Base-by-base conservation (phyloP, 75 land plant species). In the Pinus tabuliformis region DNA sequence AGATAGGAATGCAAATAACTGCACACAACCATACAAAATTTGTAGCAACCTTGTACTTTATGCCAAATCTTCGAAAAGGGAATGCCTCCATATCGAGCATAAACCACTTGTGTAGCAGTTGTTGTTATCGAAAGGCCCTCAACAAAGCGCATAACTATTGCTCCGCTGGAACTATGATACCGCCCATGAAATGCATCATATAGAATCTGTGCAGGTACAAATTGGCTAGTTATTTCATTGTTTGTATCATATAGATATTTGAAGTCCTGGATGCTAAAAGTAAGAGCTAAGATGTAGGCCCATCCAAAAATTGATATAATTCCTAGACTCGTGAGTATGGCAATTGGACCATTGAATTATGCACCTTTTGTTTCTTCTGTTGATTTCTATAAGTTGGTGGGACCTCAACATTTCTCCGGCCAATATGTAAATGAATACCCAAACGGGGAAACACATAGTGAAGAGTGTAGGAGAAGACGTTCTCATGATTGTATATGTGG, bases 161-260 rank as follows among this genome's bases (percentile, higher is more conserved):
- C 94, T 33, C 95, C 95, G 75, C 83, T 73, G 18, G 83, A 73
- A 78, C 85, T 89, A 20, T 88, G 87, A 75, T 86, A 92, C 52
- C 97, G 76, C 77, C 97, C 97, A 86, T 94, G 87, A 78, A 94
- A 92, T 61, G 94, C 97, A 88, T 94, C 97, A 66, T 91, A 94
- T 12, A 94, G 84, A 57, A 94, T 94, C 62, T 91, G 95, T 58
- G 91, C 95, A 12, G 95, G 92, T 22, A 92, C 92, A 84, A 89
- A 94, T 45, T 72, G 76, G 65, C 97, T 95, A 24, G 88, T 94
- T 78, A 0, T 26, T 26, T 94, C 97, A 83, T 94, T 94, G 61
- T 15, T 88, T 70, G 84, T 15, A 76, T 94, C 91, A 76, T 80
- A 94, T 28, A 94, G 75, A 75, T 91, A 89, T 28, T 57, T 78